Evolutionary conservation across 352 stramenopile genomes (phyloP).

Genomic region (Plasmopara muralis): DNA sequence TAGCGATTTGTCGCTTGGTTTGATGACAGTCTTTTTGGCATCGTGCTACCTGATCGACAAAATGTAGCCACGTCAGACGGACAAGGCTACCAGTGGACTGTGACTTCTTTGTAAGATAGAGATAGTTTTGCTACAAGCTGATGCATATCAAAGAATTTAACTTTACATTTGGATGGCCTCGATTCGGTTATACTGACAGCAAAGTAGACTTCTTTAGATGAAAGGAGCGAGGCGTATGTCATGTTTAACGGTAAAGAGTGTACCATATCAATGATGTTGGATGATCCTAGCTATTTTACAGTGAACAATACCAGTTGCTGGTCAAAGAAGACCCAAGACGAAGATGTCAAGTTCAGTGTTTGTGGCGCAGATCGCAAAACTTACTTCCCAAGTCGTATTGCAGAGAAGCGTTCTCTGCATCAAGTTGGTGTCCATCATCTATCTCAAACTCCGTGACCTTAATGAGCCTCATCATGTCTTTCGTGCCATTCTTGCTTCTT

Average conservation of each 20-base stretch:
- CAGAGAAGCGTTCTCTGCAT: slow-evolving; percentile 10
- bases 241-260: slow-evolving; percentile 12
- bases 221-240: slow-evolving; percentile 11
- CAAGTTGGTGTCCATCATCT: slow-evolving; percentile 14
- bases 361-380: slow-evolving; percentile 7
- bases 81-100: slow-evolving; percentile 23
- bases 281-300: slow-evolving; percentile 3
- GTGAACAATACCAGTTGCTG: slow-evolving; percentile 11
- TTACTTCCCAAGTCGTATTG: slow-evolving; percentile 7
- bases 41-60: slow-evolving; percentile 10
- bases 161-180: slow-evolving; percentile 5
- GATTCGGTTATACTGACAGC: slow-evolving; percentile 14
- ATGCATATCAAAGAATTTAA: slow-evolving; percentile 13
- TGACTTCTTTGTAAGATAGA: slow-evolving; percentile 10
- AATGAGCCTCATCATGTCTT: not conserved
- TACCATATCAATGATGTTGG: slow-evolving; percentile 8
- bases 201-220: slow-evolving; percentile 12
- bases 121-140: slow-evolving; percentile 12
- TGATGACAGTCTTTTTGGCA: slow-evolving; percentile 10
- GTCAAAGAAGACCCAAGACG: slow-evolving; percentile 12
- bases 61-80: slow-evolving; percentile 16
- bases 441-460: slow-evolving; percentile 1
- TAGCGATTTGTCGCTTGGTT: slow-evolving; percentile 4
- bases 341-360: slow-evolving; percentile 7
- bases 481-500: slow-evolving; percentile 20